phyloP scores from a whole-genome alignment of 352 stramenopile genomes.

The Thalassiosira livingstoniorum region DNA sequence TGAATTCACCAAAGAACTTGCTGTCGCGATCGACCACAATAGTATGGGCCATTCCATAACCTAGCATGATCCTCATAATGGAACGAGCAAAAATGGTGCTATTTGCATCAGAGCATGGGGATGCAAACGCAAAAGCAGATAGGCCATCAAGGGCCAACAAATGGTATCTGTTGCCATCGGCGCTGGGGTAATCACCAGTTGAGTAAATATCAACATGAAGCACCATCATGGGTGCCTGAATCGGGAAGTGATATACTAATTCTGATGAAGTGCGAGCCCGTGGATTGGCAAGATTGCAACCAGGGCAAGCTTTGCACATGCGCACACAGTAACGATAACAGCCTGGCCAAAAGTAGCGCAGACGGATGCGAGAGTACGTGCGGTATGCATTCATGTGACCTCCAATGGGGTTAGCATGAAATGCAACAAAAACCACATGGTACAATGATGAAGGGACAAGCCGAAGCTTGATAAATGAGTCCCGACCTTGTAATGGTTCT shows the following conservation, averaged over 20 bases:
- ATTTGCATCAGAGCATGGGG: neutral
- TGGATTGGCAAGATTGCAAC: constrained; percentile 18
- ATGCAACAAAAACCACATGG: constrained; percentile 48
- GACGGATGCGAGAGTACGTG: constrained; percentile 12
- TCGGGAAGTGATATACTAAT: constrained; percentile 18
- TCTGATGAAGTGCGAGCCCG: neutral
- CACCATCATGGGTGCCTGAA: constrained; percentile 1
- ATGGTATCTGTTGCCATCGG: constrained; percentile 1
- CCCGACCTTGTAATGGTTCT: neutral
- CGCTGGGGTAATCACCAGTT: neutral
- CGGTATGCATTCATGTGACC: constrained; percentile 16
- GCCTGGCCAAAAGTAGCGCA: constrained; percentile 30
- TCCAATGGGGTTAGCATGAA: constrained; percentile 33
- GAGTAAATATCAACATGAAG: constrained; percentile 17
- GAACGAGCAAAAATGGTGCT: constrained; percentile 7
- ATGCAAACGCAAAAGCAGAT: neutral
- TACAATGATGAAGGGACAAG: constrained; percentile 19
- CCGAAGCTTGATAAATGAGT: constrained; percentile 5
- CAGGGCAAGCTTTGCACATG: constrained; percentile 30
- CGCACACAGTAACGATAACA: constrained; percentile 15
- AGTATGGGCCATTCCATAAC: constrained; percentile 18
- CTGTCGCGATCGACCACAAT: constrained; percentile 33
- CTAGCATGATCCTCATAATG: constrained; percentile 16
- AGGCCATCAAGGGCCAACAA: neutral
- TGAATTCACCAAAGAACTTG: constrained; percentile 24